phyloP scores from a whole-genome alignment of 2,329 filamentous ascomycete genomes.

The Teratosphaeria zuluensis region DNA sequence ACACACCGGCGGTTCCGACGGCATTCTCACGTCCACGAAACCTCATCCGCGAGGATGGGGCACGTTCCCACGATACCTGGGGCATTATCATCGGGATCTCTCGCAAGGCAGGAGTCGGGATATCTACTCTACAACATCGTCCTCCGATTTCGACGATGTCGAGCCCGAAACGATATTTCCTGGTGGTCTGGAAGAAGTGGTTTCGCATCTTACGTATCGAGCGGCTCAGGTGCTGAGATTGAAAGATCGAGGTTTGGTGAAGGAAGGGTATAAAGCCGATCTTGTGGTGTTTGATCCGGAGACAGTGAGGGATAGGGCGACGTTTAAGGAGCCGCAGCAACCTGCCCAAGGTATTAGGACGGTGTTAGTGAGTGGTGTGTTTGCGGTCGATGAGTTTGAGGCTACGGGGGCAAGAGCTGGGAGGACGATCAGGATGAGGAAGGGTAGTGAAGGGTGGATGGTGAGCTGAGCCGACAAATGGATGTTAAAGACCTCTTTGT shows the following conservation, averaged over 20 bases:
- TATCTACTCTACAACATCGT: slow-evolving; percentile 11
- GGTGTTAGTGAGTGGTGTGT: slow-evolving; percentile 18
- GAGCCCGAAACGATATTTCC: slow-evolving; percentile 16
- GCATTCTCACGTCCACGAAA: slow-evolving; percentile 20
- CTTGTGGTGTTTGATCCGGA: slow-evolving; percentile 18
- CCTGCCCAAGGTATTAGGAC: slow-evolving; percentile 16
- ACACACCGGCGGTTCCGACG: slow-evolving; percentile 21
- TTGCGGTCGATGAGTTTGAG: slow-evolving; percentile 17
- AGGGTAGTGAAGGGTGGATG: slow-evolving; percentile 3
- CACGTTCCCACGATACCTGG: slow-evolving; percentile 20
- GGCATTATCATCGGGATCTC: slow-evolving; percentile 20
- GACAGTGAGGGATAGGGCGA: slow-evolving; percentile 17
- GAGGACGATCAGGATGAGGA: slow-evolving; percentile 13
- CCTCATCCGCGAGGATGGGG: slow-evolving; percentile 22
- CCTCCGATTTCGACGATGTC: slow-evolving; percentile 10
- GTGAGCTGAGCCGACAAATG: slow-evolving; percentile 1
- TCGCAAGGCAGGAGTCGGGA: slow-evolving; percentile 12
- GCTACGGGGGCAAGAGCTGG: slow-evolving; percentile 13
- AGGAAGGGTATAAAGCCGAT: slow-evolving; percentile 17
- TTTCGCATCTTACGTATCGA: slow-evolving; percentile 19
- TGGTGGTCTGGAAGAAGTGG: slow-evolving; percentile 19
- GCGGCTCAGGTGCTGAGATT: slow-evolving; percentile 13
- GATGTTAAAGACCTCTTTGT: no score
- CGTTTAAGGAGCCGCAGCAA: slow-evolving; percentile 16
- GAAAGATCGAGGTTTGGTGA: slow-evolving; percentile 15